Evolutionary conservation across 495 filamentous ascomycete species (phyloP).

Genomic region (Xylaria venustula): DNA sequence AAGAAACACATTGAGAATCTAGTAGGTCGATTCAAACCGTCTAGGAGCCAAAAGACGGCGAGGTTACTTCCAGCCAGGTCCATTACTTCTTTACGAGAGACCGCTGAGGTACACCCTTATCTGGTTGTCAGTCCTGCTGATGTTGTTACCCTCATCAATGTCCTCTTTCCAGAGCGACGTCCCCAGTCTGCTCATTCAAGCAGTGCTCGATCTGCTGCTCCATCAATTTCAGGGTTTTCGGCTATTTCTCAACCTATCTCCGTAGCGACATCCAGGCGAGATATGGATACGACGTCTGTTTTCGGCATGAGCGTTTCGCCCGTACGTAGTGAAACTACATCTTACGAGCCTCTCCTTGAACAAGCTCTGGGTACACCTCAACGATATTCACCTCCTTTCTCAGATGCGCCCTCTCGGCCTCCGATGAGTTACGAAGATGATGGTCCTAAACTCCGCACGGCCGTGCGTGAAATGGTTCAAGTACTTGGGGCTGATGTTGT

Average conservation of each 20-base stretch:
- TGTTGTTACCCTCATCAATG: slow-evolving; percentile 66
- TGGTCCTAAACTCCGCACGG: slow-evolving; percentile 53
- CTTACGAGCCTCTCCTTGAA: slow-evolving; percentile 62
- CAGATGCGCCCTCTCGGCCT: slow-evolving; percentile 32
- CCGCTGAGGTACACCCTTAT: slow-evolving; percentile 68
- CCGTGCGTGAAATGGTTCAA: slow-evolving; percentile 65
- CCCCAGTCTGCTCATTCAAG: slow-evolving; percentile 53
- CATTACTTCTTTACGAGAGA: slow-evolving; percentile 68
- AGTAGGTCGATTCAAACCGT: slow-evolving; percentile 61
- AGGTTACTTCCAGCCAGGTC: slow-evolving; percentile 65
- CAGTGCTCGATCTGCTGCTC: slow-evolving; percentile 60
- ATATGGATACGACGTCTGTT: slow-evolving; percentile 58
- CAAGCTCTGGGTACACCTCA: slow-evolving; percentile 35
- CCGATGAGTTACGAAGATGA: slow-evolving; percentile 53
- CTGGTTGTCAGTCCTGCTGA: slow-evolving; percentile 73
- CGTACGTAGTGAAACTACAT: slow-evolving; percentile 64
- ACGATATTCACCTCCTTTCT: slow-evolving; percentile 43
- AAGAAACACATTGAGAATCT: slow-evolving; percentile 76
- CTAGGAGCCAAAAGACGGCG: slow-evolving; percentile 51
- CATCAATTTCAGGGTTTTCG: slow-evolving; percentile 65
- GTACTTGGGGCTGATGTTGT: slow-evolving; percentile 58
- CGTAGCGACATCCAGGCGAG: slow-evolving; percentile 39
- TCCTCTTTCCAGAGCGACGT: slow-evolving; percentile 64
- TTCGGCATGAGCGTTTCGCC: slow-evolving; percentile 68
- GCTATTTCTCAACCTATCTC: slow-evolving; percentile 49